These are phyloP conservation scores for Cajanus cajan DNA, from an alignment of 306 rosid genomes.

Conservation along the genomic window DNA sequence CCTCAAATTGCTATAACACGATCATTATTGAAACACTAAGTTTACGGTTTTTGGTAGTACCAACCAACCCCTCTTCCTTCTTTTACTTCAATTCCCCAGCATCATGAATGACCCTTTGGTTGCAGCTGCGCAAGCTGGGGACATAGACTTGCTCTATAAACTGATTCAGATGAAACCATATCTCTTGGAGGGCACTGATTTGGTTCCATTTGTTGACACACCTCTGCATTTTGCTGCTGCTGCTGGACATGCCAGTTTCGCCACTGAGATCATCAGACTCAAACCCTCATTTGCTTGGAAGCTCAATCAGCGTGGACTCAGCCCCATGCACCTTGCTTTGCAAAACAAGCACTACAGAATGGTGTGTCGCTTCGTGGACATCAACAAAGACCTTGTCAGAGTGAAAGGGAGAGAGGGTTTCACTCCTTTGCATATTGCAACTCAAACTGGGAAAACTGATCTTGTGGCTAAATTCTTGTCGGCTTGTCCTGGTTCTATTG, in stretches of 20 bases:
- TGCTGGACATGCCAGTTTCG: slow-evolving; percentile 28
- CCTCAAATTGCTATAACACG: neutral
- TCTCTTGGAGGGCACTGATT: neutral
- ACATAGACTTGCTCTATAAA: slow-evolving; percentile 29
- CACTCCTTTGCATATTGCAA: slow-evolving; percentile 43
- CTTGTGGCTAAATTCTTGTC: slow-evolving; percentile 29
- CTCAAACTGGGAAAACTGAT: slow-evolving; percentile 17
- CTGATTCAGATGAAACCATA: slow-evolving; percentile 21
- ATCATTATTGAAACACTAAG: neutral
- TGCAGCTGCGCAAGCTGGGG: slow-evolving; percentile 3
- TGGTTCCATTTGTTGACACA: slow-evolving; percentile 36
- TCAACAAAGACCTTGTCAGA: slow-evolving; percentile 31
- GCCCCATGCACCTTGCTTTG: slow-evolving; percentile 43
- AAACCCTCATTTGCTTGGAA: slow-evolving; percentile 44
- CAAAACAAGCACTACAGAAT: neutral
- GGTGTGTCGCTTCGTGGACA: slow-evolving; percentile 11
- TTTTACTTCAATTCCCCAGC: neutral
- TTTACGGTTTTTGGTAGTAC: neutral
- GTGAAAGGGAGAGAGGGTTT: slow-evolving; percentile 41
- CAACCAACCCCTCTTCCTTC: neutral
- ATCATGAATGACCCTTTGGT: slow-evolving; percentile 4
- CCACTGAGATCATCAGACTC: slow-evolving; percentile 40
- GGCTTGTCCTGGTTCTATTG: slow-evolving; percentile 35
- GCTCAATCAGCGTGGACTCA: slow-evolving; percentile 31
- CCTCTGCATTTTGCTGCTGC: slow-evolving; percentile 44